phyloP scores from a whole-genome alignment of 306 rosid genomes.

The Cucurbita argyrosperma region DNA sequence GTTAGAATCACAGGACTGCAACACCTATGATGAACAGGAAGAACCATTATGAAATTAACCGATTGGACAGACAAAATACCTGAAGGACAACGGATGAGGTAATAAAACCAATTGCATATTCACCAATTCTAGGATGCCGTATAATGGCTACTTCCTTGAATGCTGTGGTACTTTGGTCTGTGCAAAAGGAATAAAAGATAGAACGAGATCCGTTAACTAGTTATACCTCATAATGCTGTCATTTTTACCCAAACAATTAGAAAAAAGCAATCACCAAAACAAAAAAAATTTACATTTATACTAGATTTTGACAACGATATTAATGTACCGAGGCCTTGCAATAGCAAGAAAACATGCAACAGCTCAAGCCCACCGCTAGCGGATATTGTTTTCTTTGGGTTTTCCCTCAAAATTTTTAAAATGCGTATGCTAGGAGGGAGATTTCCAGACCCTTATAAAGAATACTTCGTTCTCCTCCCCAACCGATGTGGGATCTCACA shows the following conservation, averaged over 20 bases:
- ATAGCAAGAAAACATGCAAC: neutral
- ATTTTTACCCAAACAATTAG: neutral
- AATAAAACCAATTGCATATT: conserved; percentile 40
- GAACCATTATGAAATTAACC: neutral
- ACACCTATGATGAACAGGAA: neutral
- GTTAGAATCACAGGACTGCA: neutral
- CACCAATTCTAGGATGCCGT: conserved; percentile 42
- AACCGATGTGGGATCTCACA: too few species aligned
- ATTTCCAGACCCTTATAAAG: too few species aligned
- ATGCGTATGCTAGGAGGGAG: too few species aligned
- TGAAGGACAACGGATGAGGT: conserved; percentile 38
- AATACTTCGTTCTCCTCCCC: too few species aligned
- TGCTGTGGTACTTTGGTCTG: conserved; percentile 42
- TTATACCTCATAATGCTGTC: neutral
- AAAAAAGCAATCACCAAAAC: neutral
- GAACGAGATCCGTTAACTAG: neutral
- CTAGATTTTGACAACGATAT: neutral
- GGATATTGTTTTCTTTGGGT: too few species aligned
- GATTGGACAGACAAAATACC: conserved; percentile 12
- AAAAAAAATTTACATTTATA: neutral
- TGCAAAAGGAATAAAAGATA: neutral
- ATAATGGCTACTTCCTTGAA: conserved; percentile 47
- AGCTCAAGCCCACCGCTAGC: neutral
- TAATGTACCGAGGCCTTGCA: neutral
- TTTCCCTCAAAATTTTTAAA: too few species aligned